phyloP scores from a whole-genome alignment of 2,329 filamentous ascomycete genomes.

The Ustulina deusta region DNA sequence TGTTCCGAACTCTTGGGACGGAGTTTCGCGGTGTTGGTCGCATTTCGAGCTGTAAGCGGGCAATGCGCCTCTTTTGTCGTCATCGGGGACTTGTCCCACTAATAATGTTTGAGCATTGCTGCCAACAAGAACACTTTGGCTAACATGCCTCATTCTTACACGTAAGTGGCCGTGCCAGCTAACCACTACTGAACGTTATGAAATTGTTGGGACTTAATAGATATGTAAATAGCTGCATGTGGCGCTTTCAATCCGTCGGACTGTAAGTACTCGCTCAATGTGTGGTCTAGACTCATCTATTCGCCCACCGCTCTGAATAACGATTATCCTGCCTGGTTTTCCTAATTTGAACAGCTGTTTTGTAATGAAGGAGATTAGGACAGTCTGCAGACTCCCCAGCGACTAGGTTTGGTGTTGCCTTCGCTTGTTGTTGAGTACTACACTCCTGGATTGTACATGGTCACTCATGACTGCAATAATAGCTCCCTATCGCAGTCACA shows the following conservation, averaged over 20 bases:
- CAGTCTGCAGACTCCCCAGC: not conserved
- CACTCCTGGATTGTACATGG: not conserved
- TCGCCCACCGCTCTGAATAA: not conserved
- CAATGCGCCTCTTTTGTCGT: not conserved
- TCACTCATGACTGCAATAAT: not conserved
- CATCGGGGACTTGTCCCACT: not conserved
- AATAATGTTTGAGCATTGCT: constrained; percentile 4
- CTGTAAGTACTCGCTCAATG: not conserved
- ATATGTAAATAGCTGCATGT: constrained; percentile 6
- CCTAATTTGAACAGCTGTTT: not conserved
- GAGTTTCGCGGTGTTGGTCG: constrained; percentile 3
- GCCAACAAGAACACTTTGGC: constrained; percentile 10
- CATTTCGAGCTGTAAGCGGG: not conserved
- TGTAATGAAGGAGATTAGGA: not conserved
- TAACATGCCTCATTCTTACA: constrained; percentile 3
- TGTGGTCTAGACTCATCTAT: constrained; percentile 15
- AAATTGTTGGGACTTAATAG: constrained; percentile 12
- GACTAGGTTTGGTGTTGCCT: not conserved
- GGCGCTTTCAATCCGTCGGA: constrained; percentile 6
- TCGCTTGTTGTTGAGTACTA: not conserved
- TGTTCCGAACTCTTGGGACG: constrained; percentile 20
- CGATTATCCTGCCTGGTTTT: not conserved
- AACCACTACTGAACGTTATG: not conserved
- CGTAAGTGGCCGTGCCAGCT: not conserved
- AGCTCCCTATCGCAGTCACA: constrained; percentile 4